Conservation (phyloP, 257 asterid genomes). For the Ajuga chamaepitys region DNA sequence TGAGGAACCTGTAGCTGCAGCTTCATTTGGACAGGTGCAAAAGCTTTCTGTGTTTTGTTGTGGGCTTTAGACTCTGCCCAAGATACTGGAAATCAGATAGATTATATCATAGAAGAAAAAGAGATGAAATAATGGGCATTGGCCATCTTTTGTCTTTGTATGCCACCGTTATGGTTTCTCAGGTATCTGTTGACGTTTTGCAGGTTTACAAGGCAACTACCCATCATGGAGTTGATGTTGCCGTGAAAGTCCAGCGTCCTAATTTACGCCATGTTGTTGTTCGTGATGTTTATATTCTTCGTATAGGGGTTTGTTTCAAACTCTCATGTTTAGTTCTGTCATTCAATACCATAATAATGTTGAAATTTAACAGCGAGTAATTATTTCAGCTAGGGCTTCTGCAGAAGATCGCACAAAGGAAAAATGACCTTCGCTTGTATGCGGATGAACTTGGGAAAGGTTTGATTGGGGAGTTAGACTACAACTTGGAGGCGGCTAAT, state of each 20-base stretch:
- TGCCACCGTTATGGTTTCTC: constrained; percentile 12
- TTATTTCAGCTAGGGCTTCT: constrained; percentile 74
- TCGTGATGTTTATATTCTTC: constrained; percentile 89
- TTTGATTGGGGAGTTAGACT: constrained; percentile 90
- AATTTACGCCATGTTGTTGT: constrained; percentile 63
- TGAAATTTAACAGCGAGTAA: constrained; percentile 20
- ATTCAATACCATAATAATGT: constrained; percentile 10
- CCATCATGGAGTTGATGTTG: constrained; percentile 74
- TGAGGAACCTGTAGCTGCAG: constrained; percentile 96
- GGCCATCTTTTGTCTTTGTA: background rate
- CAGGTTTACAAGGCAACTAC: constrained; percentile 89
- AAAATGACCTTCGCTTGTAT: constrained; percentile 73
- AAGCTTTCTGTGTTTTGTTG: constrained; percentile 16
- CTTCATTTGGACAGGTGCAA: constrained; percentile 97
- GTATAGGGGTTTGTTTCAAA: constrained; percentile 71
- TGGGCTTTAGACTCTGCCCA: constrained; percentile 6
- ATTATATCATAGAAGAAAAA: background rate
- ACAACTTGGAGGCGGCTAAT: constrained; percentile 86
- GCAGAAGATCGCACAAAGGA: constrained; percentile 77
- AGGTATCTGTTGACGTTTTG: constrained; percentile 4
- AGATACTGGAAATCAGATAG: background rate
- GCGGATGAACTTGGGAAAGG: constrained; percentile 99
- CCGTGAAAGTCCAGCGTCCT: constrained; percentile 99
- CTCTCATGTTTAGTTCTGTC: constrained; percentile 8
- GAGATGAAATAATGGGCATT: background rate